phyloP scores from a whole-genome alignment of 2,329 filamentous ascomycete species.

The Teratosphaeria zuluensis region DNA sequence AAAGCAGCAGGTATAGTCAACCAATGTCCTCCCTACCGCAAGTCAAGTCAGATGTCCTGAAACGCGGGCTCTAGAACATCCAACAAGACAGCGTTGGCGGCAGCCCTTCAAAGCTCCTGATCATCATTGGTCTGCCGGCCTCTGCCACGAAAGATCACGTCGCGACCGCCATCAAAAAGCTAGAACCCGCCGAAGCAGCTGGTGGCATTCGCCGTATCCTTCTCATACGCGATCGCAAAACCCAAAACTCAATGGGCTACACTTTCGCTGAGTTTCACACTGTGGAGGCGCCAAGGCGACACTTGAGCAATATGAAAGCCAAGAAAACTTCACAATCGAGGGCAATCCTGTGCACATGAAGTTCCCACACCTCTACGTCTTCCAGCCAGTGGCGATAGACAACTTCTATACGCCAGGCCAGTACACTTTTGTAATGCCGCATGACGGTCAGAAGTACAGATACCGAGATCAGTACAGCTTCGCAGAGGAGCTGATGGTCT shows the following conservation, averaged over 20 bases:
- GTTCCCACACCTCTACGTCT: constrained; percentile 77
- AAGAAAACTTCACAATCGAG: constrained; percentile 67
- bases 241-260: constrained; percentile 66
- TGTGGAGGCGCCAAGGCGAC: constrained; percentile 65
- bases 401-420: constrained; percentile 32
- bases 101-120: not conserved
- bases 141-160: constrained; percentile 60
- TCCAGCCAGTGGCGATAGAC: constrained; percentile 60
- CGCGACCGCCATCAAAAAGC: constrained; percentile 61
- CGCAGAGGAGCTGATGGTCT: constrained; percentile 12
- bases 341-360: constrained; percentile 61
- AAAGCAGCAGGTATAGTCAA: not conserved
- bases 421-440: constrained; percentile 10
- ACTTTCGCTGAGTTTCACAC: constrained; percentile 78
- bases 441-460: constrained; percentile 14
- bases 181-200: constrained; percentile 44
- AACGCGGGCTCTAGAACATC: not conserved
- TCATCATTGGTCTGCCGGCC: not conserved
- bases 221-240: constrained; percentile 62
- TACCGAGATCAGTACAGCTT: not conserved
- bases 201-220: constrained; percentile 69
- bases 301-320: constrained; percentile 51
- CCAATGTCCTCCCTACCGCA: not conserved
- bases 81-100: not conserved
- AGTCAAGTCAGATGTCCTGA: not conserved